A percentile compares a stretch with the other conserved stretches of the same genome.
Evolutionary conservation across 805 yeast species (phyloP).

Genomic region (Komagataella ulmi): DNA sequence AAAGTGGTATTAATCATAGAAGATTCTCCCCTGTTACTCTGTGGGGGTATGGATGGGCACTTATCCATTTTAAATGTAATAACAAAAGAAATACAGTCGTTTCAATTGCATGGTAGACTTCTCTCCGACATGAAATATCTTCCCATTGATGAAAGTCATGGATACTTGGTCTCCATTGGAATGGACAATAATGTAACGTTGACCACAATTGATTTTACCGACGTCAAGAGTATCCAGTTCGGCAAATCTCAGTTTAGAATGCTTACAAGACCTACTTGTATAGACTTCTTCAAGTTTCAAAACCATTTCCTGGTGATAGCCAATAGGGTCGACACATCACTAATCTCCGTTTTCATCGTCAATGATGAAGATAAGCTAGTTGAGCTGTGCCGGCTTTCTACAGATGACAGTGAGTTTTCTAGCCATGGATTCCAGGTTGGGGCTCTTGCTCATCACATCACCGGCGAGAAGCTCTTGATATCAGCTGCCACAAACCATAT

Average conservation of each 20-base stretch:
- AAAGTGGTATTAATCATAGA: constrained; percentile 7
- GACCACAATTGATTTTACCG: constrained; percentile 13
- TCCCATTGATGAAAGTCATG: constrained; percentile 5
- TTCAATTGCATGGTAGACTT: constrained; percentile 17
- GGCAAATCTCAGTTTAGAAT: constrained; percentile 18
- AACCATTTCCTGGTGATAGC: constrained; percentile 28
- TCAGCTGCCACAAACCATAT: constrained; percentile 66
- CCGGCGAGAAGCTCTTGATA: constrained; percentile 17
- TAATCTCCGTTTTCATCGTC: constrained; percentile 30
- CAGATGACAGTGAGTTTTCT: constrained; percentile 64
- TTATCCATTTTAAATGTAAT: constrained; percentile 6
- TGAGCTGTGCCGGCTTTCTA: constrained; percentile 34
- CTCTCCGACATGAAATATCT: constrained; percentile 12
- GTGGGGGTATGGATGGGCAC: constrained; percentile 21
- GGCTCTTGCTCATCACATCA: constrained; percentile 17
- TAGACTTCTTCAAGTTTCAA: constrained; percentile 20
- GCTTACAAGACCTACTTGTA: constrained; percentile 36
- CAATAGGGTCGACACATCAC: constrained; percentile 48
- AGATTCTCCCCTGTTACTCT: constrained; percentile 10
- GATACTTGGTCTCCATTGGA: constrained; percentile 40
- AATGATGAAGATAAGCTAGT: constrained; percentile 10
- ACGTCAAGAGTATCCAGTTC: constrained; percentile 7
- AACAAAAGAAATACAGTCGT: not conserved
- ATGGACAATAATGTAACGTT: constrained; percentile 38
- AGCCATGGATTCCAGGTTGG: constrained; percentile 51